A percentile compares a stretch with the other conserved stretches of the same genome.
Evolutionary conservation across 257 asterid species (phyloP).

Genomic region (Solanum etuberosum): DNA sequence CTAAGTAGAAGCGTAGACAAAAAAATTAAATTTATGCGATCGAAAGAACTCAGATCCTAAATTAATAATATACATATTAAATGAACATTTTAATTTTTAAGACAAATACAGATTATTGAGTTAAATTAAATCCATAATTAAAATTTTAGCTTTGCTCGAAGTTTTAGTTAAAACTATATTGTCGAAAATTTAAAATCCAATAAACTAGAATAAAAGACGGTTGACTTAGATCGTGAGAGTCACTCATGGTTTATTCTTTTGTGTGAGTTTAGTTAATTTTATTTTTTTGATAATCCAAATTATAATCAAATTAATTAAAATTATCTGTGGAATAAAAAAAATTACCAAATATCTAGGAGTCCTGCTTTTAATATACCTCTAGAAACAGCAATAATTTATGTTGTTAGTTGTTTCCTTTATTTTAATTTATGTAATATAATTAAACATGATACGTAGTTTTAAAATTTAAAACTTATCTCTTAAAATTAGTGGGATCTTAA

Average conservation of each 20-base stretch:
- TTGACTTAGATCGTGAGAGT: neutral
- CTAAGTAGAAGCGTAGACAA: neutral
- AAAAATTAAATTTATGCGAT: rapidly evolving
- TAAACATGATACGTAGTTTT: neutral
- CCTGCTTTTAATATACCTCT: neutral
- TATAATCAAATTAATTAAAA: neutral
- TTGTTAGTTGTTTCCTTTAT: neutral
- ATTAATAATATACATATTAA: neutral
- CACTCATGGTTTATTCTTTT: neutral
- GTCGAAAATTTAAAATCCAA: neutral
- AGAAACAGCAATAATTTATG: neutral
- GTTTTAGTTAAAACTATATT: neutral
- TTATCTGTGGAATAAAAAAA: neutral
- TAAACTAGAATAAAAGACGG: neutral
- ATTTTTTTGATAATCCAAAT: neutral
- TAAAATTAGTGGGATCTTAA: neutral
- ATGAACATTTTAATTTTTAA: too few relatives aligned
- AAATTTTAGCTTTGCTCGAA: neutral
- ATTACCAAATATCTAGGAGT: neutral
- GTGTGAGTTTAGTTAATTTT: neutral
- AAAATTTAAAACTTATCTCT: neutral
- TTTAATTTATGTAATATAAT: neutral
- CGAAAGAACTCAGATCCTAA: neutral
- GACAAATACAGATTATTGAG: neutral
- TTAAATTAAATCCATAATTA: neutral